These are phyloP conservation scores for Oryza officinalis DNA, from an alignment of 176 grass and related monocot species.

Conservation along the genomic window DNA sequence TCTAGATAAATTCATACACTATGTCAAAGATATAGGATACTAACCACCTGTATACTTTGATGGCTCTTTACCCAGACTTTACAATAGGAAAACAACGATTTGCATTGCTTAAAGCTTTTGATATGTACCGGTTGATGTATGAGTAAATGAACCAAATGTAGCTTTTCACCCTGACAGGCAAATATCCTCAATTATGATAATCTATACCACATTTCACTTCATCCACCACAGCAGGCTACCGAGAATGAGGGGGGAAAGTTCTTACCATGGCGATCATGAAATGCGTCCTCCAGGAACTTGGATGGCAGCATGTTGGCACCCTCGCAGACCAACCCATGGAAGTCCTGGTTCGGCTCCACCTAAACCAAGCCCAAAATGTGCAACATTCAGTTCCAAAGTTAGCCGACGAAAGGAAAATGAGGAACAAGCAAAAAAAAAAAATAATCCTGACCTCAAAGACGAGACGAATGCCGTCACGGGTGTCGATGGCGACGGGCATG, in stretches of 20 bases:
- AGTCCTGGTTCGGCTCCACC: conserved; percentile 98
- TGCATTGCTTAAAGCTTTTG: neutral
- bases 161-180: neutral
- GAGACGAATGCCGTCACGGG: conserved; percentile 86
- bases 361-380: conserved; percentile 31
- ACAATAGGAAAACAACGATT: neutral
- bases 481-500: conserved; percentile 90
- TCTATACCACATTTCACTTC: neutral
- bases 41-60: neutral
- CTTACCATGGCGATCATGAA: conserved; percentile 70
- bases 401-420: neutral
- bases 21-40: neutral
- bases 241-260: conserved; percentile 7
- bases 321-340: conserved; percentile 86
- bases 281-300: conserved; percentile 83
- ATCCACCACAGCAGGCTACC: neutral
- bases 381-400: conserved; percentile 24
- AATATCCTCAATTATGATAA: neutral
- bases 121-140: neutral
- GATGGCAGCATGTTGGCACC: conserved; percentile 91
- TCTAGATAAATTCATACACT: neutral
- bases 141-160: conserved; percentile 2
- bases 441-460: conserved; percentile 62
- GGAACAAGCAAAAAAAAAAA: neutral
- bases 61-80: neutral